Base-by-base conservation (phyloP, 116 monocot genomes). In the Posidonia oceanica region DNA sequence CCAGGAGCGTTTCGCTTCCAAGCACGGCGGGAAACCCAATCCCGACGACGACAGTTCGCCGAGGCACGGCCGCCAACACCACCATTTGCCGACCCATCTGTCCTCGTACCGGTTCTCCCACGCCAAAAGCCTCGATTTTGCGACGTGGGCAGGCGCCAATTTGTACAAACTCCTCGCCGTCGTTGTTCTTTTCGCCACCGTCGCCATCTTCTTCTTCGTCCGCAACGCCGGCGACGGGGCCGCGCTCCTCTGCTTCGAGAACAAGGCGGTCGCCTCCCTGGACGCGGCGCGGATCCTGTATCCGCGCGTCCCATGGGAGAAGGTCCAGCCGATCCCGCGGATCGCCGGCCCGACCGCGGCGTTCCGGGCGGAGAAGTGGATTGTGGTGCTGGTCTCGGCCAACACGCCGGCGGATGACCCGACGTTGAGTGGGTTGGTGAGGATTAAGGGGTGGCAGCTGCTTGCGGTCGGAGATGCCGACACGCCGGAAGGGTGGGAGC, bases 281-380 rank as follows among this genome's bases (percentile, higher is more conserved):
- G 74, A 67, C 66, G 79, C 83, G 36, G 81, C 86, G 61, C 71
- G 74, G 36, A 75, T 88, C 71, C 75, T 52, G 16, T 80, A 77
- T 71, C 93, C 98, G 15, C 55, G 68, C 1, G 70, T 98, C 73
- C 8, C 72, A 55, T 90, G 81, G 81, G 67, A 79, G 70, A 59
- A 68, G 6, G 53, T 99, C 65, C 78, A 84, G 4, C 75, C 82
- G 7, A 57, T 88, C 23, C 55, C 74, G 14, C 87, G 82, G 0
- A 64, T 73, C 40, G 18, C 77, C 22, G 75, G 61, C 51, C 89
- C 89, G 4, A 86, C 79, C 78, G 59, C 83, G 73, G 75, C 90
- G 48, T 99, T 93, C 85, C 82, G 81, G 16, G 72, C 93, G 36
- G 81, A 83, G 22, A 74, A 80, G 22, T 99, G 98, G 98, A 90